Evolutionary conservation across 2,329 filamentous ascomycete species (phyloP), one percentile per base, ranked within the genome.

Genomic region (Alternaria ethzedia): DNA sequence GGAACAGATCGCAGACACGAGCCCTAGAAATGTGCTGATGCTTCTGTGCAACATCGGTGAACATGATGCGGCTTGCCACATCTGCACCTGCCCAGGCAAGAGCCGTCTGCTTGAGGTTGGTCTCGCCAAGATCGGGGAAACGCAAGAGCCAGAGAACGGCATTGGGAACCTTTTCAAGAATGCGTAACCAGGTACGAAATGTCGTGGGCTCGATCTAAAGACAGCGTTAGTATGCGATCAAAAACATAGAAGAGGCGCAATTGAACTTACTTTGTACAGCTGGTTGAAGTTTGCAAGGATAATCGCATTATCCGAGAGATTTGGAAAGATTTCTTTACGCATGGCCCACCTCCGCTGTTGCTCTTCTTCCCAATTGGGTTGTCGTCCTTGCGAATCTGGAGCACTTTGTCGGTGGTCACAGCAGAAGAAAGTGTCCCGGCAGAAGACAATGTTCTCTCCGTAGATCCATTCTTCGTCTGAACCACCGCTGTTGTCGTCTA

Each of bases 241-340:
- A 13, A 20, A 7, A 4, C 49, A n/a, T 26, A 13, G 20, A 21
- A 13, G 4, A 15, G 6, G n/a, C 4, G 26, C 46, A 10, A 23
- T 5, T 23, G 4, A 49, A 68, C 84, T 68, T 84, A 96, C 94
- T 89, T 99, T 99, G 83, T 99, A 99, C 30, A 99, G 85, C 79
- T 99, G 96, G 77, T 99, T 99, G 82, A 99, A 99, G 80, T 99
- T 99, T 7, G 93, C 96, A 62, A 99, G 86, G 72, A 99, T 97
- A 72, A 99, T 89, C 20, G 89, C 87, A 77, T 97, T 90, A 73
- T 98, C 91, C 3, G 89, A 84, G 12, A 99, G 83, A 17, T 87
- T 85, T 0, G 96, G 96, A 74, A 99, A 99, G 43, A 99, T 82
- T 72, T 96, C 90, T 75, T 94, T 96, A 28, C 96, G 90, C 94